These are phyloP conservation scores for Pittosporum tobira DNA, from an alignment of 129 eudicot species.

Conservation along the genomic window DNA sequence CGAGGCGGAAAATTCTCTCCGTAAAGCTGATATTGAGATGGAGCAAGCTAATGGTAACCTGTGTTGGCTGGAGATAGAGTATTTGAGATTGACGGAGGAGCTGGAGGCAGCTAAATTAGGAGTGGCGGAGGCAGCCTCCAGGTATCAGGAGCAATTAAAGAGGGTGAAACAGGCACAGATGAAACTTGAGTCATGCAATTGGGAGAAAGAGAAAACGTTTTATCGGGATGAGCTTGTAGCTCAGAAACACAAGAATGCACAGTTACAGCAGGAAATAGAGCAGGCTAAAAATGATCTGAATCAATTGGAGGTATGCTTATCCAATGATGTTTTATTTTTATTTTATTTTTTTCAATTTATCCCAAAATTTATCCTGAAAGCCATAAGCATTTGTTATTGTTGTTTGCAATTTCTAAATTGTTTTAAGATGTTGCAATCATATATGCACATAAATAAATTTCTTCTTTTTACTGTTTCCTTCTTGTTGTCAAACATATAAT, in stretches of 20 bases:
- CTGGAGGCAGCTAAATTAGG: conserved; percentile 78
- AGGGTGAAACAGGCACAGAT: conserved; percentile 71
- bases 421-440: neutral
- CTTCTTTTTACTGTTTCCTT: too few species aligned
- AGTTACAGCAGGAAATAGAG: conserved; percentile 48
- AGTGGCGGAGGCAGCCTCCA: conserved; percentile 79
- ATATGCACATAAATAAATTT: too few species aligned
- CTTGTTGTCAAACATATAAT: too few species aligned
- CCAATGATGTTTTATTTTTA: neutral
- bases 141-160: conserved; percentile 70
- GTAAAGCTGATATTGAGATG: conserved; percentile 81
- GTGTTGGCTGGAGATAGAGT: conserved; percentile 65
- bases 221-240: conserved; percentile 76
- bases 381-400: neutral
- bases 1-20: conserved; percentile 87
- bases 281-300: conserved; percentile 43
- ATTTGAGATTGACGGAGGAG: conserved; percentile 48
- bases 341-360: neutral
- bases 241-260: conserved; percentile 46
- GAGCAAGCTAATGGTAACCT: conserved; percentile 84
- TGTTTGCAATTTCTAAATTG: neutral
- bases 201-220: conserved; percentile 76
- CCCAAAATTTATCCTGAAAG: neutral
- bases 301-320: conserved; percentile 61
- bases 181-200: conserved; percentile 75